These are phyloP conservation scores for Xylariaceae sp. DNA, from an alignment of 2,329 filamentous ascomycete species.

Conservation along the genomic window DNA sequence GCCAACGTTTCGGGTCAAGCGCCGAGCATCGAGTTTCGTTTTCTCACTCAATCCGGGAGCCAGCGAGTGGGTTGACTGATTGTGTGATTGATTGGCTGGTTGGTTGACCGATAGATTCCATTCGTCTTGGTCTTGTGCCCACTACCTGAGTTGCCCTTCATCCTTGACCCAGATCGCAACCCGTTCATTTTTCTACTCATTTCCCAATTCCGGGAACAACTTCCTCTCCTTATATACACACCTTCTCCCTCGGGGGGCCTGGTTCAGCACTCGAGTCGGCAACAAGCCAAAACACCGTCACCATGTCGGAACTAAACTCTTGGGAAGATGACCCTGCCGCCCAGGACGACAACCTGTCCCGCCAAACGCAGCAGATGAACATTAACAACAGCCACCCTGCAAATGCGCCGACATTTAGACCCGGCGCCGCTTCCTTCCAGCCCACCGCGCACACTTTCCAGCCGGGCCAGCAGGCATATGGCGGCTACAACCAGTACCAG, in stretches of 20 bases:
- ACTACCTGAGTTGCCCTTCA: not conserved
- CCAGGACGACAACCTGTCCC: constrained; percentile 73
- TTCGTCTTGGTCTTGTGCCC: not conserved
- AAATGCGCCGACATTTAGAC: constrained; percentile 55
- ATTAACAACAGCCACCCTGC: constrained; percentile 53
- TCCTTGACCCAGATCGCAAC: not conserved
- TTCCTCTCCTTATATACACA: not conserved
- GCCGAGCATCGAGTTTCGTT: not conserved
- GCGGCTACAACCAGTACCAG: constrained; percentile 56
- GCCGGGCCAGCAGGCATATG: constrained; percentile 64
- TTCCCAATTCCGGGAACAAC: not conserved
- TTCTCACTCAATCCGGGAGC: too few relatives aligned
- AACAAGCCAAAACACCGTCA: constrained; percentile 29
- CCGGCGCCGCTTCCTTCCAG: constrained; percentile 66
- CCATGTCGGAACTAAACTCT: constrained; percentile 86
- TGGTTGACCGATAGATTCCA: too few relatives aligned
- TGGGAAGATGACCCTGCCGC: constrained; percentile 86
- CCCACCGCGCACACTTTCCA: constrained; percentile 68
- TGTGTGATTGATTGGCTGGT: not conserved
- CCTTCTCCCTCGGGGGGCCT: not conserved
- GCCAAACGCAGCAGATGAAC: constrained; percentile 73
- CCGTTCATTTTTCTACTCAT: too few relatives aligned
- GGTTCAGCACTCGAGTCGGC: not conserved
- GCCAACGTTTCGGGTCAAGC: not conserved
- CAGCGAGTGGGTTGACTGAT: too few relatives aligned